phyloP scores from a whole-genome alignment of 176 grass and related monocot species.

The Eleusine indica region DNA sequence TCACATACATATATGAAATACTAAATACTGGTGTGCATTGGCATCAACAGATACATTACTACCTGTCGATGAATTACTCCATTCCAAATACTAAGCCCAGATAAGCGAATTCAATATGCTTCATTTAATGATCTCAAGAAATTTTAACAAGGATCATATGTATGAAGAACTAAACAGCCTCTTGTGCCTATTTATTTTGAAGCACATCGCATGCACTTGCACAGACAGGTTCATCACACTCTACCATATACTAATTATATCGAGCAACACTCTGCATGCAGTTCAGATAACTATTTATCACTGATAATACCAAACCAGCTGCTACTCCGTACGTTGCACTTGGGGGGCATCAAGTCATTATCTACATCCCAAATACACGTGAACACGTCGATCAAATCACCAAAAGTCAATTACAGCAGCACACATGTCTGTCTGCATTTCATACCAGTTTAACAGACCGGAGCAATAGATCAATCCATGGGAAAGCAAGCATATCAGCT shows the following conservation, averaged over 20 bases:
- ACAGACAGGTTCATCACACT: not conserved
- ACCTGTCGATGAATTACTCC: not conserved
- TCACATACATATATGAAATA: not conserved
- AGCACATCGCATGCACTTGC: not conserved
- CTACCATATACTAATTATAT: not conserved
- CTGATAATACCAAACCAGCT: not conserved
- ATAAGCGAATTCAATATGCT: not conserved
- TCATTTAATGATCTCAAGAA: not conserved
- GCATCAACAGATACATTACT: not conserved
- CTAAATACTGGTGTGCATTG: not conserved
- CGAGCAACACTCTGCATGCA: not conserved
- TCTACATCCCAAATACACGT: not conserved
- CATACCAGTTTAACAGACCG: not conserved
- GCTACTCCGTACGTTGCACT: not conserved
- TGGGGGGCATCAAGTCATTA: not conserved
- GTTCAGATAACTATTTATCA: not conserved
- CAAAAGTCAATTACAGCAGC: not conserved
- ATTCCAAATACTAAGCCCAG: not conserved
- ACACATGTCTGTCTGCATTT: not conserved
- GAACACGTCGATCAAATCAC: not conserved
- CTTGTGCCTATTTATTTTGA: not conserved
- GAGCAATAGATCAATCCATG: not conserved
- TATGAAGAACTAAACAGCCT: not conserved
- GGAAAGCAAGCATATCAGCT: slow-evolving; percentile 2
- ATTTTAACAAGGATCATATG: not conserved